phyloP scores from a whole-genome alignment of 2,329 filamentous ascomycete genomes.

The Neofusicoccum ribis region DNA sequence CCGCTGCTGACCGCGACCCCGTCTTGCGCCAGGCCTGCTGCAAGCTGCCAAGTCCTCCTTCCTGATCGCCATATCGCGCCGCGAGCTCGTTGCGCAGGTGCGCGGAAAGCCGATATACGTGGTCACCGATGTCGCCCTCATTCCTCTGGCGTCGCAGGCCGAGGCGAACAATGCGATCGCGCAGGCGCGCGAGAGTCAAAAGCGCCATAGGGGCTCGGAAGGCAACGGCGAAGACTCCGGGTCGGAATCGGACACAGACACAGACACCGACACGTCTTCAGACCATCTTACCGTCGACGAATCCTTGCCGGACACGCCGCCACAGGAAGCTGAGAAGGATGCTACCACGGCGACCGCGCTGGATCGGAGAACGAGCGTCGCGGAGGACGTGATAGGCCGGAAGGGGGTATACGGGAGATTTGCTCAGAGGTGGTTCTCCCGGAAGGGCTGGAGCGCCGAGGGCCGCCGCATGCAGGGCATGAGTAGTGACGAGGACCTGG shows the following conservation, averaged over 20 bases:
- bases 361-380: constrained; percentile 60
- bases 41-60: constrained; percentile 79
- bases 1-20: constrained; percentile 8
- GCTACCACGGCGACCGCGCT: constrained; percentile 29
- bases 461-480: constrained; percentile 70
- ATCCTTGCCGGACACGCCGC: constrained; percentile 34
- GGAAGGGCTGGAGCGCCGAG: constrained; percentile 75
- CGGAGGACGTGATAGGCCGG: constrained; percentile 82
- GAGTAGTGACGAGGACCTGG: constrained; percentile 53
- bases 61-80: constrained; percentile 80
- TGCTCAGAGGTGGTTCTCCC: constrained; percentile 87
- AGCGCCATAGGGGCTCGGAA: constrained; percentile 36
- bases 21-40: constrained; percentile 67
- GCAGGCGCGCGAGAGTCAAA: constrained; percentile 53
- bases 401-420: constrained; percentile 86
- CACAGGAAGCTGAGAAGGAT: constrained; percentile 34
- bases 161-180: constrained; percentile 74
- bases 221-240: constrained; percentile 34
- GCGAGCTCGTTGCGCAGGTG: constrained; percentile 86
- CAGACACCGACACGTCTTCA: constrained; percentile 32
- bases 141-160: constrained; percentile 73
- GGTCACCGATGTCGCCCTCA: constrained; percentile 86
- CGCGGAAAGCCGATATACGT: constrained; percentile 81
- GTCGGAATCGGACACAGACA: constrained; percentile 27
- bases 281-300: constrained; percentile 36